Evolutionary conservation across 306 rosid species (phyloP), one percentile per base, ranked within the genome.

Genomic region (Lagenaria siceraria): DNA sequence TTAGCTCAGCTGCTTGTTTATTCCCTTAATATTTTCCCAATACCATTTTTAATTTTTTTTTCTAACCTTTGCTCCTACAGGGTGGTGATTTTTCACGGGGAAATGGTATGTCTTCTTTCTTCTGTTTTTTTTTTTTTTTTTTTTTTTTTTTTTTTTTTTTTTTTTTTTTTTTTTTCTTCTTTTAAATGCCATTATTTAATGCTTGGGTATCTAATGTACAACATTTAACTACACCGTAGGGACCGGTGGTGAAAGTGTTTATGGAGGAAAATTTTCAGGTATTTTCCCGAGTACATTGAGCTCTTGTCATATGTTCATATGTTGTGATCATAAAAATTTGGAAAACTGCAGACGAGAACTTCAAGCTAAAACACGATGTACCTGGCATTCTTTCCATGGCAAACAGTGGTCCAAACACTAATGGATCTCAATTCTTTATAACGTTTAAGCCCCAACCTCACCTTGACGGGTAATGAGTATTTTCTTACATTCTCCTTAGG

Each of bases 191-290:
- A 70, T 53, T 77, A 80, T 79, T 78, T 76, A 77, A 40, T 77
- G 43, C 78, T 83, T 78, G 77, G 85, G 75, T 29, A 78, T 70
- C 27, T 83, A 85, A 88, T 31, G 71, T 80, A 83, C 81, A 22
- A 80, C 52, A 77, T 83, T 82, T 86, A 69, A 82, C 80, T 87
- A 86, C 74, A 81, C 82, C 83, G 83, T 86, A 96, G 99, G 99
- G 78, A 96, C 92, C 24, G 99, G 99, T 49, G 99, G 99, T 63
- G 99, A 96, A 90, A 90, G 98, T 88, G 88, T 92, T 36, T 90
- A 92, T 84, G 99, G 97, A 69, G 98, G 98, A 77, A 92, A 96
- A 80, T 96, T 96, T 86, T 89, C 92, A 68, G 99, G 99, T 96
- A 82, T 79, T 36, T 84, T 81, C 53, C 52, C 29, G 51, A 22